These are phyloP conservation scores for Pichia deserticola DNA, from an alignment of 805 yeast genomes.

Conservation along the genomic window DNA sequence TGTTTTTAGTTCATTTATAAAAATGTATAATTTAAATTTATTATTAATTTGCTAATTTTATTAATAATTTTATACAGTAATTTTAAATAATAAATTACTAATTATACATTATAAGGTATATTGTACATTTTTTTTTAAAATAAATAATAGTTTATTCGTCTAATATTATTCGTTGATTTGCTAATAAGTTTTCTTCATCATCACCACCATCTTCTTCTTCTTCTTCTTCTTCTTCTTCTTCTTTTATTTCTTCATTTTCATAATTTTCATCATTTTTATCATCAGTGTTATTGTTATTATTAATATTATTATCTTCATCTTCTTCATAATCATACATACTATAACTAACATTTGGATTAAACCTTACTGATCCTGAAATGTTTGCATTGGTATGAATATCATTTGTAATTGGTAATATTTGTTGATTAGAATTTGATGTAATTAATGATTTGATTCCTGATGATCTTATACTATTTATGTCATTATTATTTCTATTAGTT, in stretches of 20 bases:
- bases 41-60: too few relatives aligned
- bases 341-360: slow-evolving; percentile 26
- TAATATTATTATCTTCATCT: background rate
- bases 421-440: background rate
- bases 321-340: slow-evolving; percentile 14
- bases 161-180: slow-evolving; percentile 4
- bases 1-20: too few relatives aligned
- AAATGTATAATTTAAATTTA: background rate
- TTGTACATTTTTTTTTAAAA: background rate
- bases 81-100: background rate
- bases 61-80: too few relatives aligned
- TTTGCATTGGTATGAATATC: background rate
- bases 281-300: background rate
- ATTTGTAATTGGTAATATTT: background rate
- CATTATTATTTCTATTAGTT: background rate
- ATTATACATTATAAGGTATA: background rate
- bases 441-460: background rate
- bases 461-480: background rate
- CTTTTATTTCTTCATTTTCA: slow-evolving; percentile 3
- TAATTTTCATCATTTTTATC: slow-evolving; percentile 2
- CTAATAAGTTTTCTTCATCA: slow-evolving; percentile 1
- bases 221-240: slow-evolving; percentile 1
- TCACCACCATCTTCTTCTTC: slow-evolving; percentile 1
- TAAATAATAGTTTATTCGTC: background rate
- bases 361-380: slow-evolving; percentile 17